Evolutionary conservation across 805 yeast genomes (phyloP).

Genomic region (Yarrowia sp.): DNA sequence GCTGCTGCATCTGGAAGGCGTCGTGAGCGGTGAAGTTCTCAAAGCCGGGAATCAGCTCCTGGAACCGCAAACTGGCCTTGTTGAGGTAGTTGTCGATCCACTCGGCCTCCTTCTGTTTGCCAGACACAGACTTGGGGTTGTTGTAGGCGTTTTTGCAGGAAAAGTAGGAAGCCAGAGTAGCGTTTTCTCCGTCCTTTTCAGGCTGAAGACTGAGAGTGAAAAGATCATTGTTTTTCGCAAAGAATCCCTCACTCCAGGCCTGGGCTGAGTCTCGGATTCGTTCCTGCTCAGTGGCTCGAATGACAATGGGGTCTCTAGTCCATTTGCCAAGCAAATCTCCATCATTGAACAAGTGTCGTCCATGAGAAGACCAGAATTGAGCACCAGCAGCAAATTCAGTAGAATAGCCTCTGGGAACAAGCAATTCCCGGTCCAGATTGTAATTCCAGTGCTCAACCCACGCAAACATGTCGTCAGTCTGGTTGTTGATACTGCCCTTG

Average conservation of each 20-base stretch:
- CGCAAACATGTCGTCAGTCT: conserved; percentile 44
- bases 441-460: conserved; percentile 52
- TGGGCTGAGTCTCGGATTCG: conserved; percentile 53
- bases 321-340: conserved; percentile 40
- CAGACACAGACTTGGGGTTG: conserved; percentile 44
- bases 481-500: conserved; percentile 20
- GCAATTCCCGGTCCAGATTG: conserved; percentile 48
- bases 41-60: conserved; percentile 61
- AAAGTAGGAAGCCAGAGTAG: conserved; percentile 52
- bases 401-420: conserved; percentile 52
- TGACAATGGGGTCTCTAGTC: conserved; percentile 47
- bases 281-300: conserved; percentile 53
- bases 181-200: conserved; percentile 49
- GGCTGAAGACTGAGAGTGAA: conserved; percentile 50
- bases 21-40: conserved; percentile 60
- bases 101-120: conserved; percentile 45
- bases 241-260: conserved; percentile 56
- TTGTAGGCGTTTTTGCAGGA: conserved; percentile 51
- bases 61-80: conserved; percentile 64
- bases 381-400: conserved; percentile 52
- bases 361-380: conserved; percentile 54
- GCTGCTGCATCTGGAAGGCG: conserved; percentile 59
- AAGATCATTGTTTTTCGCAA: conserved; percentile 49
- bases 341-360: conserved; percentile 50
- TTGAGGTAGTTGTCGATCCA: conserved; percentile 57